Evolutionary conservation across 768 basidiomycete genomes (phyloP).

Genomic region (Suillus alpinus): DNA sequence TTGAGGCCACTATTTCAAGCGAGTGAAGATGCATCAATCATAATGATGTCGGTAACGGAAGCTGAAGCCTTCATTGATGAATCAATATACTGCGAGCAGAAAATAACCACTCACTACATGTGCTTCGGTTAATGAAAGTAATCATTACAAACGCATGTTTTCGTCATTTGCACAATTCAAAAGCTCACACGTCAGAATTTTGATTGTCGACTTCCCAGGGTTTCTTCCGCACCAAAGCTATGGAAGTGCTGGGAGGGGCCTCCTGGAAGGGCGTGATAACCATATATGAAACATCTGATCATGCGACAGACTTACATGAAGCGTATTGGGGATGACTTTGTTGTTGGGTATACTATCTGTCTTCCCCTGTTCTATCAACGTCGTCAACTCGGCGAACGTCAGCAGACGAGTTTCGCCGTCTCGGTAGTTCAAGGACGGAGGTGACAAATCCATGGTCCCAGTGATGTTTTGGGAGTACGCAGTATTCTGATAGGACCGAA

Average conservation of each 20-base stretch:
- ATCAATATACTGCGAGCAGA: not conserved
- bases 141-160: not conserved
- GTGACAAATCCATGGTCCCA: not conserved
- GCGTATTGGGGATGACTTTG: constrained; percentile 59
- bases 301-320: constrained; percentile 51
- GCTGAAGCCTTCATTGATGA: not conserved
- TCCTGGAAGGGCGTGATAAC: constrained; percentile 37
- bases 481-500: constrained; percentile 12
- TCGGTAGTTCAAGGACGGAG: constrained; percentile 7
- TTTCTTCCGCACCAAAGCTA: constrained; percentile 49
- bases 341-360: constrained; percentile 79
- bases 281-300: not conserved
- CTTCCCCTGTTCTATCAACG: constrained; percentile 67
- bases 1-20: not conserved
- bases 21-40: not conserved
- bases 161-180: not conserved
- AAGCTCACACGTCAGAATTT: constrained; percentile 14
- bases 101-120: not conserved
- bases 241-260: constrained; percentile 55
- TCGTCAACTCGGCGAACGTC: constrained; percentile 66
- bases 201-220: constrained; percentile 55
- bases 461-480: constrained; percentile 8
- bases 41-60: not conserved
- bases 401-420: constrained; percentile 43
- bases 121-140: not conserved